Conservation (phyloP, 169 alveolate species). For the Cystoisospora suis region DNA sequence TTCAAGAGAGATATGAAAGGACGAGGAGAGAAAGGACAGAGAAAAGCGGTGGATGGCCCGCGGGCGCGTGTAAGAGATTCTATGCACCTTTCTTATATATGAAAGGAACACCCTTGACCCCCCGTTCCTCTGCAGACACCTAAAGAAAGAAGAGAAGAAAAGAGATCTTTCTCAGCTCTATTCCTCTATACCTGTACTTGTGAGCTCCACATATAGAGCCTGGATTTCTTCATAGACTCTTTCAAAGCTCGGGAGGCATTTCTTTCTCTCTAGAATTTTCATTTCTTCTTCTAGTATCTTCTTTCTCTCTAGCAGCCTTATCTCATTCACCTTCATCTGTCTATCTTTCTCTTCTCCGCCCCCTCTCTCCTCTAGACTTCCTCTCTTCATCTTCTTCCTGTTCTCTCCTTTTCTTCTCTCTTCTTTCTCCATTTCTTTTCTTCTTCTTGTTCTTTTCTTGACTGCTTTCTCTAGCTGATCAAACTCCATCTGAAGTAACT, state of each 20-base stretch:
- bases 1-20: neutral
- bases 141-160: too few relatives aligned
- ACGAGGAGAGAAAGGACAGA: neutral
- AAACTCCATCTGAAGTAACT: neutral
- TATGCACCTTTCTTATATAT: too few relatives aligned
- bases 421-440: neutral
- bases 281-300: neutral
- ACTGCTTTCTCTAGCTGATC: neutral
- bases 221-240: neutral
- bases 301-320: neutral
- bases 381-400: neutral
- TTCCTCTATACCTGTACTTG: neutral
- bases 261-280: constrained; percentile 1
- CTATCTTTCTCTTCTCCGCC: neutral
- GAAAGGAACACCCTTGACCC: too few relatives aligned
- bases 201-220: constrained; percentile 1
- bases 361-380: neutral
- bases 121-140: too few relatives aligned
- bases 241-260: constrained; percentile 8
- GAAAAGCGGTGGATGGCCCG: too few relatives aligned
- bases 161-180: too few relatives aligned
- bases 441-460: neutral
- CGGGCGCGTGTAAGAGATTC: too few relatives aligned
- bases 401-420: neutral
- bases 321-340: neutral